Base-by-base conservation (phyloP, 225 moss, liverwort and hornwort species). In the Sphagnum tenellum region DNA sequence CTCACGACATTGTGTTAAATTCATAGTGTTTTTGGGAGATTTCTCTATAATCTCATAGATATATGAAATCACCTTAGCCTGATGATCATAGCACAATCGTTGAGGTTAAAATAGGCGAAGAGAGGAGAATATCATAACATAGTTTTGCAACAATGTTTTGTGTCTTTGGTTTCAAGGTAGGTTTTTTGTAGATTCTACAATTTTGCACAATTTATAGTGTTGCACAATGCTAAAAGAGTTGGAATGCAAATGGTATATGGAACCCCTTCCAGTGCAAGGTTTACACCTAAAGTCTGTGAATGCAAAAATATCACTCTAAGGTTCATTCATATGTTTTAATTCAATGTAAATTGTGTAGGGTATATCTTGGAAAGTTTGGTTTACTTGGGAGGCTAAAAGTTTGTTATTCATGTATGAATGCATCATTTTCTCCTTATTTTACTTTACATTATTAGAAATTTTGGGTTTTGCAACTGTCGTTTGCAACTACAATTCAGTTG, bases 361-460 rank as follows among this genome's bases (percentile, higher is more conserved):
- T 70, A 60, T 84, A 11, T 72, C 77, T 3, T 84, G 84, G 84
- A 80, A 81, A 64, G 63, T 84, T 59, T 75, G 84, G 54, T 84
- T 80, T 60, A 84, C 77, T 62, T 69, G 84, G 84, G 84, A 63
- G 81, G 84, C 46, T 80, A 84, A 48, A 84, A 84, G 63, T 81
- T 84, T 53, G 80, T 84, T 12, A 66, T 84, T 61, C 84, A 80
- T 60, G 81, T 81, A 72, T 60, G 70, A 9, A 50, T 9, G n/a
- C 10, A 8, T 9, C 44, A 12, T 45, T 12, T 8, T 61, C 0
- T 13, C 44, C 1, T 8, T 1, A 12, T 61, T 12, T 0, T 29
- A 29, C 29, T 29, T 29, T 29, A n/a, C n/a, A n/a, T n/a, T n/a
- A n/a, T n/a, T n/a, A n/a, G n/a, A n/a, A n/a, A n/a, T n/a, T n/a